Evolutionary conservation across 805 yeast genomes (phyloP), one percentile per base, ranked within the genome.

Genomic region (Ogataea salicorniae): DNA sequence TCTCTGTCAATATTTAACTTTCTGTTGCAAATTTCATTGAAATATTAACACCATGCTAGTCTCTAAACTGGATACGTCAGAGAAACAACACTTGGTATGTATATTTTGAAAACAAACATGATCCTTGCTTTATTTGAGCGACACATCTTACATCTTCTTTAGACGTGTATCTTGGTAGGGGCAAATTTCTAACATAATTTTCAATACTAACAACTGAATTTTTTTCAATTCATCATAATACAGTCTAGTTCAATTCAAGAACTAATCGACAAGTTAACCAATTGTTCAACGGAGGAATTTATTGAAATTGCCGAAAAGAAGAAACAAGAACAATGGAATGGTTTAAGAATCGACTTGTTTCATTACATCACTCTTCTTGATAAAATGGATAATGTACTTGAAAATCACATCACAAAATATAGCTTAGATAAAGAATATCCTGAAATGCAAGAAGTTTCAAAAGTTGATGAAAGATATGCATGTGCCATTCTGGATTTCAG

Each of bases 341-440:
- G 67, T 14, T 46, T 62, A 5, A 54, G 58, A 37, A 72, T 75
- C 6, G 77, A 87, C 55, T 65, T 92, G 34, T 76, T 75, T 50
- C 83, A 82, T 49, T 91, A 96, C 94, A 77, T 87, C 29, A 76
- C 84, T 0, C 80, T 87, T 1, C 70, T 92, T 56, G 85, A 89
- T 63, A 72, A 83, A 56, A 80, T 91, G 59, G 97, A 91, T 61
- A 74, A 71, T 13, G 73, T 87, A 6, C 68, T 87, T 45, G 85
- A 81, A 44, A 56, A 58, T 4, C 68, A 76, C 20, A 75, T 85
- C 15, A 66, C 66, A 7, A 79, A 79, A 50, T 84, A 87, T 57
- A 70, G 68, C 34, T 64, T 82, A 45, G 73, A 70, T 34, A 71
- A 71, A 14, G 75, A 74, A 17, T 57, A 65, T 45, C 75, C 80